Conservation (phyloP, 78 protist genomes). For the Protostelium mycophagum region DNA sequence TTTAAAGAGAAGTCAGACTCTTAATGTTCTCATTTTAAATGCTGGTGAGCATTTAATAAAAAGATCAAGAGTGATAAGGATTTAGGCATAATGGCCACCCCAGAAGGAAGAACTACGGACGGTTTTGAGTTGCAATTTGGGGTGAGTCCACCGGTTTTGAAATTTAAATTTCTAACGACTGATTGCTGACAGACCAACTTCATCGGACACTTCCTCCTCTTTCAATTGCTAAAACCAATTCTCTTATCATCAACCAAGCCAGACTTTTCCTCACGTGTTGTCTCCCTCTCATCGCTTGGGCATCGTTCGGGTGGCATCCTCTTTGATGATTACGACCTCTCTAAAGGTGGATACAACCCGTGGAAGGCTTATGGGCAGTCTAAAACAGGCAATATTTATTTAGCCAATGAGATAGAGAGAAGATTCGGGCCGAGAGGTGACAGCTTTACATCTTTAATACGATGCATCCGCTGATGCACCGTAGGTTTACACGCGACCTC, state of each 20-base stretch:
- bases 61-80: too few relatives aligned
- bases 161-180: neutral
- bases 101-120: neutral
- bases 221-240: neutral
- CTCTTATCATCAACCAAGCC: neutral
- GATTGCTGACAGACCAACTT: neutral
- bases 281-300: neutral
- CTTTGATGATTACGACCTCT: neutral
- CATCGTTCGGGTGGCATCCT: neutral
- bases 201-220: slow-evolving; percentile 1
- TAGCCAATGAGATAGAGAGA: neutral
- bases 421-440: too few relatives aligned
- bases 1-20: neutral
- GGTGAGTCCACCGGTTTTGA: too few relatives aligned
- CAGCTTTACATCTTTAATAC: too few relatives aligned
- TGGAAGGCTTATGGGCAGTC: neutral
- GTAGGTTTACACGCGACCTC: neutral
- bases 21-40: too few relatives aligned
- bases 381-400: neutral
- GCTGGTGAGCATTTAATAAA: too few relatives aligned
- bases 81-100: neutral
- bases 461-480: too few relatives aligned
- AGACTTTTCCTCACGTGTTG: neutral
- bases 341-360: neutral
- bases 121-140: neutral